These are phyloP conservation scores for Harrya chromipes DNA, from an alignment of 768 basidiomycete genomes.

Conservation along the genomic window DNA sequence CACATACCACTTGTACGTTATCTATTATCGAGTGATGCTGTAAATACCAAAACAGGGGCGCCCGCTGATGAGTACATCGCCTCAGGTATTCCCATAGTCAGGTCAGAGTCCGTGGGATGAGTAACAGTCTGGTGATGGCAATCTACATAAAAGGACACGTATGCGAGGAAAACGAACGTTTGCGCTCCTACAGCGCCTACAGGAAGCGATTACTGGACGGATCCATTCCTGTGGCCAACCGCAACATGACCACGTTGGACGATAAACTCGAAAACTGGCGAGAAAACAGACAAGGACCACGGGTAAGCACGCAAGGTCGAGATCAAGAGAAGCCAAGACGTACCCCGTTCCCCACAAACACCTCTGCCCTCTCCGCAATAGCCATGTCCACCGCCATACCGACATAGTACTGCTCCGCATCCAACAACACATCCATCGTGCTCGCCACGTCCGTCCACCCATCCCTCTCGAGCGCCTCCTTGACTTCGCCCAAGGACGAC, in stretches of 20 bases:
- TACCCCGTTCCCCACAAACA: conserved; percentile 62
- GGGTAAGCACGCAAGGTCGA: background rate
- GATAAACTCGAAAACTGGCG: conserved; percentile 46
- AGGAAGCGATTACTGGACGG: conserved; percentile 40
- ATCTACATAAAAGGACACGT: no score
- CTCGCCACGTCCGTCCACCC: conserved; percentile 50
- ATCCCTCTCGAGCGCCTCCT: conserved; percentile 37
- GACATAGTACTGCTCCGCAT: conserved; percentile 45
- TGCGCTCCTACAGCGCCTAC: conserved; percentile 12
- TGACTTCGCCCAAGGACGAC: conserved; percentile 40
- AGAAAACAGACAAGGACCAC: no score
- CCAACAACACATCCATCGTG: conserved; percentile 41
- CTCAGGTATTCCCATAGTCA: no score
- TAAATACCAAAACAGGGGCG: no score
- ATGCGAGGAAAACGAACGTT: no score
- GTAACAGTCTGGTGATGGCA: no score
- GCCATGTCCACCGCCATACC: conserved; percentile 59
- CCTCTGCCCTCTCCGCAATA: conserved; percentile 53
- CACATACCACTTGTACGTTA: no score
- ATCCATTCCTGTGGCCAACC: conserved; percentile 44
- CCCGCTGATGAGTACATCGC: no score
- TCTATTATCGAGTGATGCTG: no score
- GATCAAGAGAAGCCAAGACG: conserved; percentile 18
- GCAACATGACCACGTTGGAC: conserved; percentile 48
- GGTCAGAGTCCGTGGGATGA: no score